These are phyloP conservation scores for Pichia manshurica DNA, from an alignment of 805 yeast genomes.

Conservation along the genomic window DNA sequence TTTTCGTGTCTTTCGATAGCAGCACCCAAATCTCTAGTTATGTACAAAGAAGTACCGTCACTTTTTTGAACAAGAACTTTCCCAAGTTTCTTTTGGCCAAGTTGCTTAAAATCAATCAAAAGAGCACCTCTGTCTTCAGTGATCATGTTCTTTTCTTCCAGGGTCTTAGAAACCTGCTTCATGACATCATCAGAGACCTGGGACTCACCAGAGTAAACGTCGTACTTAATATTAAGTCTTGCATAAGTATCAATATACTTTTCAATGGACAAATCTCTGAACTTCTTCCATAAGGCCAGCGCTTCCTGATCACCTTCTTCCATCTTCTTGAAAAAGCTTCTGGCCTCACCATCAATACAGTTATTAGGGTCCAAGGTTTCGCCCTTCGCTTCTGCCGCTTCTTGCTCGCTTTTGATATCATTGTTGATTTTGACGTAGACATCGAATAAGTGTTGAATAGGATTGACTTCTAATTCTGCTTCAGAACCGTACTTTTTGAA, in stretches of 20 bases:
- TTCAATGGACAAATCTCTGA: slow-evolving; percentile 86
- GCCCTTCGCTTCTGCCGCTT: slow-evolving; percentile 45
- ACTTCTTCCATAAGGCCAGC: slow-evolving; percentile 70
- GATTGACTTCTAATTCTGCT: slow-evolving; percentile 63
- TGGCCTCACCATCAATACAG: slow-evolving; percentile 74
- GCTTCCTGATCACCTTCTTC: slow-evolving; percentile 89
- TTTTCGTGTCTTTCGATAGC: slow-evolving; percentile 84
- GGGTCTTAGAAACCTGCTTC: slow-evolving; percentile 55
- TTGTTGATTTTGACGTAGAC: slow-evolving; percentile 85
- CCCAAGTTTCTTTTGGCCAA: slow-evolving; percentile 81
- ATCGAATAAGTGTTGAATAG: slow-evolving; percentile 90
- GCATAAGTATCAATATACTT: slow-evolving; percentile 84
- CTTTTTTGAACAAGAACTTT: slow-evolving; percentile 88
- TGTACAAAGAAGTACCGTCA: slow-evolving; percentile 90
- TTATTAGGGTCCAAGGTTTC: slow-evolving; percentile 40
- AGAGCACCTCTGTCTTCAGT: slow-evolving; percentile 89
- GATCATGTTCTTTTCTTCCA: slow-evolving; percentile 64
- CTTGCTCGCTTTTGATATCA: slow-evolving; percentile 63
- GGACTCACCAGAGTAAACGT: slow-evolving; percentile 91
- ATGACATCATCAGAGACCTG: slow-evolving; percentile 75
- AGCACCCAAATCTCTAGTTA: slow-evolving; percentile 96
- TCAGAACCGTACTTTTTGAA: slow-evolving; percentile 81
- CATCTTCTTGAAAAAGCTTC: slow-evolving; percentile 82
- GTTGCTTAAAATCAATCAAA: slow-evolving; percentile 75
- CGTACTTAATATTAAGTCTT: slow-evolving; percentile 84